Base-by-base conservation (phyloP, 805 yeast species). In the Wickerhamiella parazyma region DNA sequence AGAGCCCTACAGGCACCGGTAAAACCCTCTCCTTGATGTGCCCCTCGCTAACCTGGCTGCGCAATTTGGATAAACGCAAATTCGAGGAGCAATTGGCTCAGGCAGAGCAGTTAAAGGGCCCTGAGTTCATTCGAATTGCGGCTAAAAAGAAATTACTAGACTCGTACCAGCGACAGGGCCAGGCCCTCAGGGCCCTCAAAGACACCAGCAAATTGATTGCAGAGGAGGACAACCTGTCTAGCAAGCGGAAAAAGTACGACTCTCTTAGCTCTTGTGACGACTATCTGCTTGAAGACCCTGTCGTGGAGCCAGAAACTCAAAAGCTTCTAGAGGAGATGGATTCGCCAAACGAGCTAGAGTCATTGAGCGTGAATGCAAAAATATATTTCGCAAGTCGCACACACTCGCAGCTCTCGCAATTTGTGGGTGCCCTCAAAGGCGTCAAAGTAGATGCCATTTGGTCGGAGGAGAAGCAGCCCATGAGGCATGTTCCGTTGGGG, bases 1-100 rank as follows among this genome's bases (percentile, higher is more conserved):
- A 87, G 57, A 79, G 91, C 45, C 97, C 97, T 0, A 87, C 97
- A 0, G 97, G 97, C 6, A 83, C 59, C 1, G 96, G 97, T 2
- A 87, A 87, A 60, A 86, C 96, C 0, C 64, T 89, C 2, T 84
- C 95, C 0, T 62, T 87, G 37, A 80, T 89, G 3, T 89, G 96
- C 56, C 74, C 93, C 0, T 67, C 89, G 0, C 70, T 87, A 72
- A 74, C 87, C 0, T 87, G 95, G 94, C 64, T 87, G 26, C 59
- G 89, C 45, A 67, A 73, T 17, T 60, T 56, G 17, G 49, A 48
- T n/a, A 28, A 44, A 11, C 44, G 51, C 19, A 42, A 44, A 36
- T 46, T 45, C 3, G 49, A 47, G 5, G 36, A 33, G 14, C 55
- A 47, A 8, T 25, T 49, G 6, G 51, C 42, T 1, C 48, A 26